Evolutionary conservation across 129 eudicot species (phyloP).

Genomic region (Logfia minima): DNA sequence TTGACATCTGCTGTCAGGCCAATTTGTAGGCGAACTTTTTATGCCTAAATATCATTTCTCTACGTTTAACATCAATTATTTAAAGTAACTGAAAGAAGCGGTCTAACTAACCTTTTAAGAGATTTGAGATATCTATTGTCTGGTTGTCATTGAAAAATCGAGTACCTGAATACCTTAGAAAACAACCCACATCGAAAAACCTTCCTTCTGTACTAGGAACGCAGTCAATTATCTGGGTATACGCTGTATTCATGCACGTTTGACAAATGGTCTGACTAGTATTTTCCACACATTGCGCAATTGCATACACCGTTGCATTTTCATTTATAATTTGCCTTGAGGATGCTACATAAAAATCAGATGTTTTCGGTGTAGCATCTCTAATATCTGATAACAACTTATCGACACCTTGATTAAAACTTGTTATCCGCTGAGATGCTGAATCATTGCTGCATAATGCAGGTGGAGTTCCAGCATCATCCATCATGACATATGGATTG

Average conservation of each 20-base stretch:
- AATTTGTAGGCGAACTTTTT: no score
- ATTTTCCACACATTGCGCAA: constrained; percentile 52
- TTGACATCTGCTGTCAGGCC: no score
- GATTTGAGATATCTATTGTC: constrained; percentile 41
- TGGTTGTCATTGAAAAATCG: constrained; percentile 50
- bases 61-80: not conserved
- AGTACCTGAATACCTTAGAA: constrained; percentile 48
- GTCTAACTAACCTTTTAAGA: constrained; percentile 42
- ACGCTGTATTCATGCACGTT: constrained; percentile 55
- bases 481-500: constrained; percentile 35
- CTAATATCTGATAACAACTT: constrained; percentile 40
- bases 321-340: constrained; percentile 32
- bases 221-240: constrained; percentile 37
- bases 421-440: constrained; percentile 35
- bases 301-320: constrained; percentile 39
- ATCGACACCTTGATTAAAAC: constrained; percentile 32
- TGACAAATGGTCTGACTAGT: constrained; percentile 34
- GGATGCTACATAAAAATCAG: constrained; percentile 48
- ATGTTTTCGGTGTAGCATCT: constrained; percentile 57
- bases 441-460: constrained; percentile 49
- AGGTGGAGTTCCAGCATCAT: constrained; percentile 40
- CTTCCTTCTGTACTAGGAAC: constrained; percentile 53
- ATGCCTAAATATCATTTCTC: no score
- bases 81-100: not conserved
- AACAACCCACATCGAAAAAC: constrained; percentile 56